Evolutionary conservation across 108 stramenopile species (phyloP), one percentile per base, ranked within the genome.

Genomic region (Cyclotella cryptica): DNA sequence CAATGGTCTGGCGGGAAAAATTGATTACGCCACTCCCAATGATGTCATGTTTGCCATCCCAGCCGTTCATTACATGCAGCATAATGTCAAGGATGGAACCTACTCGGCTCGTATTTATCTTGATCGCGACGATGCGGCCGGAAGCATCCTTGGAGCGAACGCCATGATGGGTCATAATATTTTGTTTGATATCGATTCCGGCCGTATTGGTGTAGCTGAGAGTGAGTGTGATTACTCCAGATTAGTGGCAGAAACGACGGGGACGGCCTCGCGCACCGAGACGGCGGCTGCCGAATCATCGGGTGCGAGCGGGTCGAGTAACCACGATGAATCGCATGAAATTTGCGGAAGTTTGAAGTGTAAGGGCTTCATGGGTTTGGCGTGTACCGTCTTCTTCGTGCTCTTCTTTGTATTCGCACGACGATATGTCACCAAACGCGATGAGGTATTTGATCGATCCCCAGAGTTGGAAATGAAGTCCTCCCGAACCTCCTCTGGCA

Each of bases 111-210:
- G 75, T 73, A 90, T 91, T 18, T 92, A 90, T 81, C 65, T 94
- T 24, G 88, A 80, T 55, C 39, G 60, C 9, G 80, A 85, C 28
- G 88, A 91, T 52, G 78, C 83, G 19, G 53, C 73, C 44, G 98
- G 98, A 9, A 93, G 88, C 24, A 97, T 99, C 3, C 73, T 99
- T 2, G 98, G 98, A 24, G 96, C 96, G 29, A 99, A 99, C 74
- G 87, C 96, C 53, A 98, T 99, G 96, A 91, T 89, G 72, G 96
- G 95, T 17, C 93, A 99, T 80, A 95, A 99, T 79, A 86, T 97
- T 1, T 66, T 97, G n/a, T 98, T 99, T 75, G 97, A 99, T 80
- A 86, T 90, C 83, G 92, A 97, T 28, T 80, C 92, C 39, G 83
- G 81, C 0, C 80, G 93, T 21, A 83, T 98, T n/a, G 98, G 98